Evolutionary conservation across 2,329 filamentous ascomycete species (phyloP).

Genomic region (Colletotrichum musicola): DNA sequence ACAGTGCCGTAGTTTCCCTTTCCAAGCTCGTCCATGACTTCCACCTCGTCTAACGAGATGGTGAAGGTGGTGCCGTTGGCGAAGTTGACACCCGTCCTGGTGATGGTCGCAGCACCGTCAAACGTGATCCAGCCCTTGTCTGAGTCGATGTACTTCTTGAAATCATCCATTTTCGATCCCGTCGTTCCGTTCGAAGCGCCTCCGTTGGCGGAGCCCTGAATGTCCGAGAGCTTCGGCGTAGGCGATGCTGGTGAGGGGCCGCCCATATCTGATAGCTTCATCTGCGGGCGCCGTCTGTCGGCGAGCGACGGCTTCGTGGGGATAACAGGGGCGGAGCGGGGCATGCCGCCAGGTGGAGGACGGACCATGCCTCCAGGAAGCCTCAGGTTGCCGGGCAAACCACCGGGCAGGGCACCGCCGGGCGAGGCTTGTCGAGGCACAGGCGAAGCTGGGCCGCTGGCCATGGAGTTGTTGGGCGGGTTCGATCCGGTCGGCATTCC

Average conservation of each 20-base stretch:
- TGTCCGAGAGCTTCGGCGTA: slow-evolving; percentile 43
- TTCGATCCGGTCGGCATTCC: slow-evolving; percentile 49
- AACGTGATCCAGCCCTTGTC: slow-evolving; percentile 94
- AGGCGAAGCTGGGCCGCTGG: slow-evolving; percentile 47
- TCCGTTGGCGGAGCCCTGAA: slow-evolving; percentile 26
- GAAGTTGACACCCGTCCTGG: slow-evolving; percentile 91
- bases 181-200: slow-evolving; percentile 52
- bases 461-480: slow-evolving; percentile 44
- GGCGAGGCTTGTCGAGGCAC: slow-evolving; percentile 42
- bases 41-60: slow-evolving; percentile 95
- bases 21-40: slow-evolving; percentile 91
- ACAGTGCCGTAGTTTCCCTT: slow-evolving; percentile 99
- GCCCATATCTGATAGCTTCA: slow-evolving; percentile 71
- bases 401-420: slow-evolving; percentile 53
- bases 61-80: slow-evolving; percentile 89
- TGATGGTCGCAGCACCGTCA: slow-evolving; percentile 91
- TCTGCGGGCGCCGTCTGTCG: slow-evolving; percentile 71
- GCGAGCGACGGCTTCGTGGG: slow-evolving; percentile 70
- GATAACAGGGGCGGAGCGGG: slow-evolving; percentile 65
- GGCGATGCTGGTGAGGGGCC: slow-evolving; percentile 54
- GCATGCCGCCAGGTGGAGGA: slow-evolving; percentile 62
- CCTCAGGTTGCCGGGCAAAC: slow-evolving; percentile 57
- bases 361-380: slow-evolving; percentile 56
- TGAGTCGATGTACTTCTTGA: slow-evolving; percentile 86
- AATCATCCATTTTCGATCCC: slow-evolving; percentile 68